A percentile compares a stretch with the other conserved stretches of the same genome.
These are phyloP conservation scores for Stagonosporopsis chrysanthemi DNA, from an alignment of 2,329 filamentous ascomycete species.

Conservation along the genomic window DNA sequence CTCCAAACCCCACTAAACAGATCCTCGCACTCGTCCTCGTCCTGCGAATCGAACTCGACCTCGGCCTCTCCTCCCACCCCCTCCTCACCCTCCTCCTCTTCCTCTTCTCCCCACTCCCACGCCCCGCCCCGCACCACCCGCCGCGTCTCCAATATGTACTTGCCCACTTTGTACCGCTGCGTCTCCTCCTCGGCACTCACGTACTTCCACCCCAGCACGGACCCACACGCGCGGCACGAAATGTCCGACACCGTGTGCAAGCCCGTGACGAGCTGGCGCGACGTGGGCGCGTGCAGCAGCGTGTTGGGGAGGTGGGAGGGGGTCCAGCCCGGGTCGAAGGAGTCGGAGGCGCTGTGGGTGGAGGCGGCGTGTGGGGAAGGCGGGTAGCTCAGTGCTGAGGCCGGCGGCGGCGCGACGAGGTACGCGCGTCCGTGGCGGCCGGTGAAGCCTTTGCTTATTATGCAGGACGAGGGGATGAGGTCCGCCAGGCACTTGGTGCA, in stretches of 20 bases:
- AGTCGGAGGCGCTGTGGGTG: background rate
- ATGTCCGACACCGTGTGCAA: slow-evolving; percentile 69
- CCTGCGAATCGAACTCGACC: slow-evolving; percentile 69
- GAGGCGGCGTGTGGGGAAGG: slow-evolving; percentile 5
- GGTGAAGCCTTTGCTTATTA: slow-evolving; percentile 71
- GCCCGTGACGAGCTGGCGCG: slow-evolving; percentile 68
- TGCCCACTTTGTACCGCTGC: slow-evolving; percentile 71
- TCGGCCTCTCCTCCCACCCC: slow-evolving; percentile 35
- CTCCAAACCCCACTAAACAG: slow-evolving; percentile 69
- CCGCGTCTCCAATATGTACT: slow-evolving; percentile 70
- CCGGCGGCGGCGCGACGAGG: slow-evolving; percentile 60
- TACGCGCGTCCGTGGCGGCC: slow-evolving; percentile 70
- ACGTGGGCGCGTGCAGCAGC: slow-evolving; percentile 62
- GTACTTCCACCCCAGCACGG: slow-evolving; percentile 70
- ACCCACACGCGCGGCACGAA: slow-evolving; percentile 63
- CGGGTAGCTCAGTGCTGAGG: slow-evolving; percentile 24
- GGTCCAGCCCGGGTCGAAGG: slow-evolving; percentile 12
- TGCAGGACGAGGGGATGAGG: slow-evolving; percentile 65
- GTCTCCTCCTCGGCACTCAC: slow-evolving; percentile 67
- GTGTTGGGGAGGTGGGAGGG: slow-evolving; percentile 64
- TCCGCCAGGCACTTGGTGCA: slow-evolving; percentile 67
- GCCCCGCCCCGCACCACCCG: slow-evolving; percentile 52
- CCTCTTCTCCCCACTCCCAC: slow-evolving; percentile 60
- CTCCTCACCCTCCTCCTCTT: slow-evolving; percentile 4
- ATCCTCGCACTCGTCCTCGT: slow-evolving; percentile 73